phyloP scores from a whole-genome alignment of 2,329 filamentous ascomycete genomes.

The Lasiodiplodia hormozganensis region DNA sequence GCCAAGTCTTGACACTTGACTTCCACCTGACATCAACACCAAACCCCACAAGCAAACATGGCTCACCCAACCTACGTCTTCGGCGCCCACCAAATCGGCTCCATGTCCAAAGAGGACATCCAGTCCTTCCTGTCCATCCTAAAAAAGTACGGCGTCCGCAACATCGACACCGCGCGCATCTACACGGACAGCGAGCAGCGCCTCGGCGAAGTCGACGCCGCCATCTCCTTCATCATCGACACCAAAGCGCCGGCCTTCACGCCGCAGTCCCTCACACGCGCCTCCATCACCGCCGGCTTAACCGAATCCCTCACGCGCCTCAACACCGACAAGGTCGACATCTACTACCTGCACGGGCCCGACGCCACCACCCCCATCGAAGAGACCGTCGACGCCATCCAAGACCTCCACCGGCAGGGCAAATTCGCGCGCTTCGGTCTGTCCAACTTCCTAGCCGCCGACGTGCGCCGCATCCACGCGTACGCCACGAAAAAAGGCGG shows the following conservation, averaged over 20 bases:
- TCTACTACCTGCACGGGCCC: conserved; percentile 60
- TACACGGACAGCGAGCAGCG: conserved; percentile 50
- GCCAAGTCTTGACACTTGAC: not conserved
- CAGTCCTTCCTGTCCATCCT: conserved; percentile 27
- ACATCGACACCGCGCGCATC: conserved; percentile 48
- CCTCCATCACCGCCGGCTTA: conserved; percentile 33
- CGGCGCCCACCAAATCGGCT: not conserved
- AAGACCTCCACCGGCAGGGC: conserved; percentile 55
- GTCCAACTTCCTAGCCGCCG: conserved; percentile 55
- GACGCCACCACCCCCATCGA: conserved; percentile 55
- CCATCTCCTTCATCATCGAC: conserved; percentile 50
- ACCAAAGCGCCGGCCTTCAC: conserved; percentile 52
- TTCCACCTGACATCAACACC: not conserved
- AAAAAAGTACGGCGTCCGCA: conserved; percentile 43
- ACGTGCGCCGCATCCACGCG: conserved; percentile 57
- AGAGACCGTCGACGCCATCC: conserved; percentile 54
- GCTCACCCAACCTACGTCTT: conserved; percentile 10
- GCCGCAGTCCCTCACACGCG: conserved; percentile 29
- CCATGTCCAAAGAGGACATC: not conserved
- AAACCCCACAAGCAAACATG: not conserved
- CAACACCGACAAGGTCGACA: conserved; percentile 50
- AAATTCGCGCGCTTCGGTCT: conserved; percentile 55
- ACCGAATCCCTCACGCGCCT: conserved; percentile 50
- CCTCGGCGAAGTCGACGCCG: conserved; percentile 51
- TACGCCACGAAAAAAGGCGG: conserved; percentile 51